Evolutionary conservation across 2,329 filamentous ascomycete species (phyloP).

Genomic region (Coleophoma crateriformis): DNA sequence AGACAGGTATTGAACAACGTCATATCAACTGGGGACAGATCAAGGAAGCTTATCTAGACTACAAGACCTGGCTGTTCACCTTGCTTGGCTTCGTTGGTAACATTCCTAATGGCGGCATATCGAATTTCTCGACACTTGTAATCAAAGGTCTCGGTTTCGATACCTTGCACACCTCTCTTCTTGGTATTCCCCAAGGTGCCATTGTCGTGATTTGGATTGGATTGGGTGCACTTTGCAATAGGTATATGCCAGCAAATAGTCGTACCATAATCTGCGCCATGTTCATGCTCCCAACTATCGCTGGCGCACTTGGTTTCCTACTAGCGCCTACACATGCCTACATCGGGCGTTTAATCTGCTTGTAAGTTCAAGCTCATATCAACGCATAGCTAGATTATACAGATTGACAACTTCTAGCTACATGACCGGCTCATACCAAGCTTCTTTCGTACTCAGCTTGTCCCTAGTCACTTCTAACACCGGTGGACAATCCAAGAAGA

Average conservation of each 20-base stretch:
- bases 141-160: slow-evolving; percentile 29
- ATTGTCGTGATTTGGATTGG: too few relatives aligned
- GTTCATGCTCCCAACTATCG: too few relatives aligned
- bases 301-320: too few relatives aligned
- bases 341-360: too few relatives aligned
- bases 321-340: too few relatives aligned
- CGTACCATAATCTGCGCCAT: too few relatives aligned
- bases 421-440: slow-evolving; percentile 21
- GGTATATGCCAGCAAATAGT: too few relatives aligned
- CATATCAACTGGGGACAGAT: slow-evolving; percentile 43
- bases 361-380: too few relatives aligned
- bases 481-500: slow-evolving; percentile 43
- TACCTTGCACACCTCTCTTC: too few relatives aligned
- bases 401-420: slow-evolving; percentile 7
- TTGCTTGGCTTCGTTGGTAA: slow-evolving; percentile 14
- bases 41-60: slow-evolving; percentile 36
- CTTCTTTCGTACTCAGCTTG: slow-evolving; percentile 31
- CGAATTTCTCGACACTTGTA: slow-evolving; percentile 27
- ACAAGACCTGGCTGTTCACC: slow-evolving; percentile 26
- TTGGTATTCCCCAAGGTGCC: too few relatives aligned
- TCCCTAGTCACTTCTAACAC: slow-evolving; percentile 50
- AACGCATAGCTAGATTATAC: too few relatives aligned
- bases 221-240: too few relatives aligned
- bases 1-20: slow-evolving; percentile 45
- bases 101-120: slow-evolving; percentile 16